Evolutionary conservation across 139 green algal species (phyloP).

Genomic region (Picochlorum sp.): DNA sequence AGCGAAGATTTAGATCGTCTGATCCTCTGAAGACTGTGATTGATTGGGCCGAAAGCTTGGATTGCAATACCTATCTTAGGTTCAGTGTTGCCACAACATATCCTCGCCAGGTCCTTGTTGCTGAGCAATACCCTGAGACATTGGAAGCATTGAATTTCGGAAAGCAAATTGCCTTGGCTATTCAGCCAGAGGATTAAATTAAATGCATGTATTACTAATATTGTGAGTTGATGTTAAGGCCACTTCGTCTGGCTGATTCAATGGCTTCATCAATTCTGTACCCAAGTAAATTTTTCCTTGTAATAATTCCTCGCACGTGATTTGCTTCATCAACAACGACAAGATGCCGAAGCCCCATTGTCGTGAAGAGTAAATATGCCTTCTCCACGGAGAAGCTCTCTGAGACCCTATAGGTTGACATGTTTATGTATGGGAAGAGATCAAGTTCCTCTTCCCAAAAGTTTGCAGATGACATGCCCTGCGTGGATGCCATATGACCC

Average conservation of each 20-base stretch:
- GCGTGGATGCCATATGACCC: conserved; percentile 13
- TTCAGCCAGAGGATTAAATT: conserved; percentile 53
- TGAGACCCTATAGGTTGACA: conserved; percentile 45
- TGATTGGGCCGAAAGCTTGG: conserved; percentile 64
- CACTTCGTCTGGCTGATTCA: conserved; percentile 1
- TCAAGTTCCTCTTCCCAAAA: conserved; percentile 52
- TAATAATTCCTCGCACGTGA: conserved; percentile 66
- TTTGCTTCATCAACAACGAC: conserved; percentile 66
- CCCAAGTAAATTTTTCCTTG: conserved; percentile 73
- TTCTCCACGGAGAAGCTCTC: conserved; percentile 69
- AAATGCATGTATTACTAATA: not conserved
- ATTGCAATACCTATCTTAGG: conserved; percentile 27
- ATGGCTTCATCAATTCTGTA: conserved; percentile 57
- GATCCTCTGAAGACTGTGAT: conserved; percentile 39
- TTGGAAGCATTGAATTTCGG: conserved; percentile 46
- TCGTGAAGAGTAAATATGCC: conserved; percentile 74
- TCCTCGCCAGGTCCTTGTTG: conserved; percentile 34
- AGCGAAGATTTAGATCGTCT: conserved; percentile 47
- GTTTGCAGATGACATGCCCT: conserved; percentile 16
- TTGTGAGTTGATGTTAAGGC: not conserved
- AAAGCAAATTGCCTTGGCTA: conserved; percentile 56
- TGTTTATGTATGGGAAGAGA: conserved; percentile 73
- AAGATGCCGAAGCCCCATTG: conserved; percentile 73
- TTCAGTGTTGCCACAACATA: conserved; percentile 64
- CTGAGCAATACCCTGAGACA: conserved; percentile 9